Conservation (phyloP, 192 early-diverging fungal genomes). For the Podila horticola region DNA sequence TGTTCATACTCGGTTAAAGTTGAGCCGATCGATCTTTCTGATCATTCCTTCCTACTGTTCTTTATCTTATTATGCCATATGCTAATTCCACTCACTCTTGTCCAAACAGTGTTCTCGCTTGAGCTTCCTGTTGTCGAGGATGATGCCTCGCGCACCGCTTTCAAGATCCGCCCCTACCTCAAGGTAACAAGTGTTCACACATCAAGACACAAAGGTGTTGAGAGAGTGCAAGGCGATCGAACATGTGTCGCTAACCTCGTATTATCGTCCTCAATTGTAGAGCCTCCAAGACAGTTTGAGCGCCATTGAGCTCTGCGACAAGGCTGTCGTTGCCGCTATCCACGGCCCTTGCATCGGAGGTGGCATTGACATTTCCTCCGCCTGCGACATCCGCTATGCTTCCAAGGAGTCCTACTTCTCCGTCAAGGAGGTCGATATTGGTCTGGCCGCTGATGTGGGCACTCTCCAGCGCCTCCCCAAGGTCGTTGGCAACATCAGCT, state of each 20-base stretch:
- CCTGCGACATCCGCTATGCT: conserved; percentile 92
- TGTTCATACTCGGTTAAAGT: not conserved
- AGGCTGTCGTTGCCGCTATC: conserved; percentile 90
- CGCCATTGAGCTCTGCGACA: conserved; percentile 84
- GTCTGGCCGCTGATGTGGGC: conserved; percentile 91
- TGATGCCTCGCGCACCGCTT: conserved; percentile 50
- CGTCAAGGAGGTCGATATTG: conserved; percentile 95
- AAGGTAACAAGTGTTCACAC: conserved; percentile 22
- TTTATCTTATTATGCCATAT: not conserved
- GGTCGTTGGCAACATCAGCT: conserved; percentile 89
- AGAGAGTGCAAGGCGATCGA: no score
- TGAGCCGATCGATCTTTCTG: not conserved
- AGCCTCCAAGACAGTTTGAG: conserved; percentile 74
- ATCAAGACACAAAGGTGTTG: no score
- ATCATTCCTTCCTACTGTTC: not conserved
- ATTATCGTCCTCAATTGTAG: conserved; percentile 12
- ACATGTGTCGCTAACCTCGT: no score
- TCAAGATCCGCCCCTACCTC: conserved; percentile 49
- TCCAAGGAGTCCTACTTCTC: conserved; percentile 82
- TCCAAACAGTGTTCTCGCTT: conserved; percentile 35
- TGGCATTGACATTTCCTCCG: conserved; percentile 88
- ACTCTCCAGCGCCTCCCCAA: conserved; percentile 97
- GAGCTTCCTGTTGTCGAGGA: conserved; percentile 36
- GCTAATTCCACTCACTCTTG: not conserved
- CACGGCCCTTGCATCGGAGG: conserved; percentile 89